A percentile compares a stretch with the other conserved stretches of the same genome.
Evolutionary conservation across 345 rosid genomes (phyloP).

Genomic region (Combretum micranthum): DNA sequence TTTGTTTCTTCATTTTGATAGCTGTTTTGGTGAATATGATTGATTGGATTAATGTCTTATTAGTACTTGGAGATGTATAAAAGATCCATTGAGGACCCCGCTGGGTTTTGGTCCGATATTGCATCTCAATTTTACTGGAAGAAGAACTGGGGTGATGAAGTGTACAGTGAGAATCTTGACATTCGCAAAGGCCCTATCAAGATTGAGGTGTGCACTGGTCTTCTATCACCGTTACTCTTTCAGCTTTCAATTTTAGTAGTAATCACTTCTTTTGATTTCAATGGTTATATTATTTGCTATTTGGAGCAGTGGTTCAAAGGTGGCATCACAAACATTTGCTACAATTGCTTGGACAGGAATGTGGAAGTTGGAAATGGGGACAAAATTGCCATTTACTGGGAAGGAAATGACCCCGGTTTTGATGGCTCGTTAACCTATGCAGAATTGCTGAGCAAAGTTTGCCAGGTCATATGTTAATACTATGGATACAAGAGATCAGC

Average conservation of each 20-base stretch:
- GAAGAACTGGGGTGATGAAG: slow-evolving; percentile 57
- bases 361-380: slow-evolving; percentile 77
- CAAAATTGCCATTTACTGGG: slow-evolving; percentile 86
- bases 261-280: no score
- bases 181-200: slow-evolving; percentile 56
- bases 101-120: slow-evolving; percentile 58
- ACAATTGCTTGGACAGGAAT: slow-evolving; percentile 84
- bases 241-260: no score
- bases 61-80: slow-evolving; percentile 89
- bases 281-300: no score
- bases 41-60: not conserved
- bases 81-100: slow-evolving; percentile 73
- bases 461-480: slow-evolving; percentile 48
- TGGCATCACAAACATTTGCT: slow-evolving; percentile 49
- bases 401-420: slow-evolving; percentile 64
- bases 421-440: slow-evolving; percentile 73
- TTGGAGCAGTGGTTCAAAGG: slow-evolving; percentile 60
- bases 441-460: slow-evolving; percentile 68
- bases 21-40: not conserved
- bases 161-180: slow-evolving; percentile 69
- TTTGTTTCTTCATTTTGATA: no score
- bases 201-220: slow-evolving; percentile 44
- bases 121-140: slow-evolving; percentile 66
- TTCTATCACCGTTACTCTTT: not conserved
- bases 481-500: no score